Conservation (phyloP, 345 rosid species). For the Corchorus olitorius region DNA sequence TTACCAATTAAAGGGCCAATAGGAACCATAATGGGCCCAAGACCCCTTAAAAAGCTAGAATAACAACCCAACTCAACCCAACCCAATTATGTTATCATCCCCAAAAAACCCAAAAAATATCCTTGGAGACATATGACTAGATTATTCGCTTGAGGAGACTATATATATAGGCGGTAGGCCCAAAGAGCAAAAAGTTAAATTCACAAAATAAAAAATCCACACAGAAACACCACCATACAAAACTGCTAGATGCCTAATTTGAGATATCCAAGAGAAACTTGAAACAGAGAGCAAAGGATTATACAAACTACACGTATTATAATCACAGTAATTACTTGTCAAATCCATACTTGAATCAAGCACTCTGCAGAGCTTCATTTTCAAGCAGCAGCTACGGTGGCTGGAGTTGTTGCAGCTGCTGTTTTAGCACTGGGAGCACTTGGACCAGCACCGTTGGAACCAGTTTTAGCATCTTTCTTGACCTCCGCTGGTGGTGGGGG, state of each 20-base stretch:
- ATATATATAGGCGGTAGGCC: not conserved
- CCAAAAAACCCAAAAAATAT: too few relatives aligned
- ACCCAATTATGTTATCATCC: too few relatives aligned
- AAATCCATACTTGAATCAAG: not conserved
- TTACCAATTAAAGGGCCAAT: too few relatives aligned
- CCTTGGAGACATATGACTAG: too few relatives aligned
- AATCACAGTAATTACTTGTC: constrained; percentile 7
- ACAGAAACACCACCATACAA: not conserved
- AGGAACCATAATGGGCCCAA: too few relatives aligned
- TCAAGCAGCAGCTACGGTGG: not conserved
- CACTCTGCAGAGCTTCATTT: not conserved
- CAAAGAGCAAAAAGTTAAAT: not conserved
- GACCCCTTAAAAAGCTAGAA: too few relatives aligned
- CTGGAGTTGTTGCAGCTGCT: not conserved
- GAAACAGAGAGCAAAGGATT: not conserved
- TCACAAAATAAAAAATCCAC: not conserved
- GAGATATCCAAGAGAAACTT: not conserved
- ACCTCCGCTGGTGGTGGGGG: not conserved
- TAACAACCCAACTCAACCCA: too few relatives aligned
- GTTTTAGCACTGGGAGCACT: not conserved
- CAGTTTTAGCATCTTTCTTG: constrained; percentile 10
- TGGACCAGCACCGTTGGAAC: not conserved
- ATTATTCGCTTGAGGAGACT: too few relatives aligned
- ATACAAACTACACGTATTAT: not conserved
- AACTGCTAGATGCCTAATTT: not conserved